Evolutionary conservation across 495 filamentous ascomycete genomes (phyloP).

Genomic region (Hyaloscypha bicolor): DNA sequence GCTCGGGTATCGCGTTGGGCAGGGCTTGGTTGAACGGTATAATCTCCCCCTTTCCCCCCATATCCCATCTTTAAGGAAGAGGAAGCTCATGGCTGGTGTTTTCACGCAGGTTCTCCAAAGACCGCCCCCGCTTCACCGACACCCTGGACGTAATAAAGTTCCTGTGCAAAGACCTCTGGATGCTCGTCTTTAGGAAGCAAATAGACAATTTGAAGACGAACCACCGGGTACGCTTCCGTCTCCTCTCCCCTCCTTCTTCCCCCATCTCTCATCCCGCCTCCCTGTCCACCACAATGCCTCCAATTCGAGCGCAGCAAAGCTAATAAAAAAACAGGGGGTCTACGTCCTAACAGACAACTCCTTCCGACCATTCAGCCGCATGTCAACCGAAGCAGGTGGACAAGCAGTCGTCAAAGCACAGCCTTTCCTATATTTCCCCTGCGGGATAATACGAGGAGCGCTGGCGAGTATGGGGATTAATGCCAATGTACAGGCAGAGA

Average conservation of each 20-base stretch:
- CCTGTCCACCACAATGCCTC: neutral
- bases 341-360: conserved; percentile 95
- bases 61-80: neutral
- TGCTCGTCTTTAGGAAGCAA: conserved; percentile 90
- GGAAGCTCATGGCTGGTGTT: neutral
- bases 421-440: conserved; percentile 95
- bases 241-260: conserved; percentile 10
- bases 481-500: conserved; percentile 88
- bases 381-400: conserved; percentile 76
- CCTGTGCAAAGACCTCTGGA: conserved; percentile 97
- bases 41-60: conserved; percentile 27
- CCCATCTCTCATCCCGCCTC: conserved; percentile 5
- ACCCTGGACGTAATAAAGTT: conserved; percentile 95
- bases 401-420: conserved; percentile 74
- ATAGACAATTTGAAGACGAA: conserved; percentile 99
- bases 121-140: conserved; percentile 83
- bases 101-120: conserved; percentile 73
- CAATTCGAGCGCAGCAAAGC: too few species aligned
- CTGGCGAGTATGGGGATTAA: conserved; percentile 88
- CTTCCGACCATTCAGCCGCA: conserved; percentile 84
- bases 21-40: conserved; percentile 90
- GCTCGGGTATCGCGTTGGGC: conserved; percentile 88
- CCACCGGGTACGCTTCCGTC: conserved; percentile 66
- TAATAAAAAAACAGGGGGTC: conserved; percentile 62
- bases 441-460: conserved; percentile 86